A percentile compares a stretch with the other conserved stretches of the same genome.
Conservation (phyloP, 305 asterid species). For the Salvia sclarea region DNA sequence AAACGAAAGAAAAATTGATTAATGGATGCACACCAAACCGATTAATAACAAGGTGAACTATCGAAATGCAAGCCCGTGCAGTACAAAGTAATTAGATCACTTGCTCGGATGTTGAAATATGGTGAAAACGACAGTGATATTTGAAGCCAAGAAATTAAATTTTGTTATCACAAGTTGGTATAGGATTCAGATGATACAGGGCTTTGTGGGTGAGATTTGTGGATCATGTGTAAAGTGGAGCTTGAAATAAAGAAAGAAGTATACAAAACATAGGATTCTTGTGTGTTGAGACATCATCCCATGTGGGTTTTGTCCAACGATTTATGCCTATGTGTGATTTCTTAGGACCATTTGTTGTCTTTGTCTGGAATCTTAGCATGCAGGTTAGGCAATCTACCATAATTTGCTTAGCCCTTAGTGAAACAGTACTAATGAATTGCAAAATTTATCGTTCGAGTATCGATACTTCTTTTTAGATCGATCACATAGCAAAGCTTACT, state of each 20-base stretch:
- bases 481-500: no score
- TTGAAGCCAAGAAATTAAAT: neutral
- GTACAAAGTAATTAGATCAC: no score
- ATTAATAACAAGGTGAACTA: neutral
- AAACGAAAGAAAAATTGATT: neutral
- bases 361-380: conserved; percentile 37
- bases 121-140: conserved; percentile 4
- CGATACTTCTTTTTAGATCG: no score
- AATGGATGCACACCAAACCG: neutral
- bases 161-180: neutral
- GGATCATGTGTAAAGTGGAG: neutral
- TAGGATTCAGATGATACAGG: neutral
- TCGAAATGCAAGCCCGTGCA: neutral
- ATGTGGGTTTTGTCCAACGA: conserved; percentile 29
- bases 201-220: neutral
- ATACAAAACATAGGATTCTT: conserved; percentile 39
- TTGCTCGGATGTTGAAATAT: no score
- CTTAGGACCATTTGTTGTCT: conserved; percentile 13
- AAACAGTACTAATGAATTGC: no score
- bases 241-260: neutral
- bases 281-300: neutral
- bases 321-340: neutral
- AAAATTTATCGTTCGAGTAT: no score
- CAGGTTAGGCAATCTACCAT: neutral
- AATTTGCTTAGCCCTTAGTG: neutral